Evolutionary conservation across 768 basidiomycete genomes (phyloP), one percentile per base, ranked within the genome.

Genomic region (Phaeotremella skinneri): DNA sequence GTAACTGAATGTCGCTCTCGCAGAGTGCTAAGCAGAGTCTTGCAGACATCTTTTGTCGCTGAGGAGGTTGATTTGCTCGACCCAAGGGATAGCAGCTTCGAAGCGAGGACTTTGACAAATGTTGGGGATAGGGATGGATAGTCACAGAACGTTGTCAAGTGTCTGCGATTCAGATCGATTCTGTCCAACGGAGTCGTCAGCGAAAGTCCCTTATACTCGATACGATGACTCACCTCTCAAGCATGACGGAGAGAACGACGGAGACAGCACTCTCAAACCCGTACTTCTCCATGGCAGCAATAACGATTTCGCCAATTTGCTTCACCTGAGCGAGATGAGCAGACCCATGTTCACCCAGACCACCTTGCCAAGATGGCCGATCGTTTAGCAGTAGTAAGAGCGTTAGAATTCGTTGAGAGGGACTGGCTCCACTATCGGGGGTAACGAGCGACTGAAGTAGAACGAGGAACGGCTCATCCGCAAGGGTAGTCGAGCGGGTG

Each of bases 361-460:
- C 69, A 2, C 50, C 56, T 26, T 49, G 25, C 63, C 61, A 67
- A 9, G 34, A 56, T 16, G 62, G 58, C 34, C 73, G 55, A 45
- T 69, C 67, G 13, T 76, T 67, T 13, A 76, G 64, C 16, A 75
- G 27, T n/a, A 73, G 62, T 23, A 76, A 57, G 7, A 72, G 56
- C 11, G 75, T 74, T 25, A 74, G 55, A 30, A 73, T 59, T 0
- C 69, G 62, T 31, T 76, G 75, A 27, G 67, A 63, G 31, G 69
- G 47, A 30, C 73, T 61, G 45, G 72, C 73, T 7, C 70, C 70
- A 26, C 59, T 58, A 4, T 63, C 39, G 16, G 69, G 53, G 0
- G 68, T 67, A 16, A 69, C 41, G 9, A 76, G 53, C 20, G 69
- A 58, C 3, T 56, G 55, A 11, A 74, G 57, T 17, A 76, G 21